These are phyloP conservation scores for Maudiozyma turicensis DNA, from an alignment of 805 yeast species.

Conservation along the genomic window DNA sequence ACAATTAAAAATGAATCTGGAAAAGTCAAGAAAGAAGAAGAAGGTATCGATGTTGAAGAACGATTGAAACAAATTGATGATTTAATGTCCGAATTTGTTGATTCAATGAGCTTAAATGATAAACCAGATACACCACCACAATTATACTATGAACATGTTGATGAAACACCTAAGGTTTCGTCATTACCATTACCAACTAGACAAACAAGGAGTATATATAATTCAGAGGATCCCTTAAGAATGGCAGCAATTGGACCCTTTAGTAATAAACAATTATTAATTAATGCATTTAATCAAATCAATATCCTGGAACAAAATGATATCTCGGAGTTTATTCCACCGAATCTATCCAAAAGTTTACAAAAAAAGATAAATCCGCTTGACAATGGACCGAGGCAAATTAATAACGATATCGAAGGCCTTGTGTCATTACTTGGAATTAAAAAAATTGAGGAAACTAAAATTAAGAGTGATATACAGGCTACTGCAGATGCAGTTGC, in stretches of 20 bases:
- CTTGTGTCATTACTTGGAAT: conserved; percentile 16
- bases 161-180: conserved; percentile 7
- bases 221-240: conserved; percentile 18
- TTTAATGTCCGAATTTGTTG: conserved; percentile 37
- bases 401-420: neutral
- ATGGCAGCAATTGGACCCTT: conserved; percentile 28
- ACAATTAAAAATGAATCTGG: conserved; percentile 22
- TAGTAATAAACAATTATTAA: conserved; percentile 18
- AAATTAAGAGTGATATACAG: neutral
- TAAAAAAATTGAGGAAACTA: conserved; percentile 3
- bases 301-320: conserved; percentile 6
- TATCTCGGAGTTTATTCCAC: conserved; percentile 16
- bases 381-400: neutral
- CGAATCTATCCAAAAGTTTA: conserved; percentile 21
- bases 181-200: conserved; percentile 18
- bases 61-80: conserved; percentile 30
- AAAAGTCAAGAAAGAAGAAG: conserved; percentile 17
- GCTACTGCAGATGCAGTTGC: neutral
- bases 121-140: conserved; percentile 9
- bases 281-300: conserved; percentile 20
- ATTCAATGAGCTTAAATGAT: conserved; percentile 35
- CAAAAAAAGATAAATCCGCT: conserved; percentile 8
- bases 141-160: conserved; percentile 16
- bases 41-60: neutral
- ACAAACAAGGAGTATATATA: conserved; percentile 5